Evolutionary conservation across 2,329 filamentous ascomycete genomes (phyloP).

Genomic region (Grosmannia serpens): DNA sequence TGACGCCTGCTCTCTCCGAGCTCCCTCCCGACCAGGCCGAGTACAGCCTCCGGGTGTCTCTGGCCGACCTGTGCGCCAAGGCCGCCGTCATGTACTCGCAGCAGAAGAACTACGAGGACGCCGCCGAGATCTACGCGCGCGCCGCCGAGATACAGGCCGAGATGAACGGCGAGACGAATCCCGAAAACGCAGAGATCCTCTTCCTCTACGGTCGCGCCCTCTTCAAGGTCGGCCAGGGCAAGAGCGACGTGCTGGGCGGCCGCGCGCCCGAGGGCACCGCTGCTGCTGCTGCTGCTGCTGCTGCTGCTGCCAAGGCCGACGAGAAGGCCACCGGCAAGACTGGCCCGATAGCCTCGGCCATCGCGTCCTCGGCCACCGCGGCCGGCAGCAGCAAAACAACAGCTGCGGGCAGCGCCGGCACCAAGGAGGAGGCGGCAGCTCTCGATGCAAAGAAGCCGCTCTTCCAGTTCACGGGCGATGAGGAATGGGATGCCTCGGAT

Average conservation of each 20-base stretch:
- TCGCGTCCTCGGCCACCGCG: conserved; percentile 22
- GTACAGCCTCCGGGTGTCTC: conserved; percentile 42
- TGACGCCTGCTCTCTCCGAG: conserved; percentile 19
- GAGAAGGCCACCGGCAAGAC: conserved; percentile 32
- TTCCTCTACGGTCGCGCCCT: conserved; percentile 90
- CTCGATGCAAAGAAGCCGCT: conserved; percentile 55
- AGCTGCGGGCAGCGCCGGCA: conserved; percentile 17
- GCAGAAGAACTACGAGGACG: conserved; percentile 69
- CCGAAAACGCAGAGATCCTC: conserved; percentile 84
- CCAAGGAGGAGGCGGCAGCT: conserved; percentile 18
- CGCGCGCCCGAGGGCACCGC: conserved; percentile 53
- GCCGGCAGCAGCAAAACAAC: conserved; percentile 25
- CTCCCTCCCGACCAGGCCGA: conserved; percentile 22
- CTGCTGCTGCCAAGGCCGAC: conserved; percentile 10
- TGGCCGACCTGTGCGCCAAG: conserved; percentile 68
- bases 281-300: no score
- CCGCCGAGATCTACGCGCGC: conserved; percentile 77
- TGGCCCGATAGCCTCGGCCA: conserved; percentile 14
- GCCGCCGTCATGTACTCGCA: conserved; percentile 78
- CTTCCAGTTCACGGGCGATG: conserved; percentile 89
- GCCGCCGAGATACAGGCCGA: conserved; percentile 84
- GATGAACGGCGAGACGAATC: conserved; percentile 83
- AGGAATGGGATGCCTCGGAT: conserved; percentile 80
- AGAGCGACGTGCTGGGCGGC: conserved; percentile 86
- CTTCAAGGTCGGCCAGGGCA: conserved; percentile 87